Evolutionary conservation across 345 rosid species (phyloP), one percentile per base, ranked within the genome.

Genomic region (Barbarea vulgaris): DNA sequence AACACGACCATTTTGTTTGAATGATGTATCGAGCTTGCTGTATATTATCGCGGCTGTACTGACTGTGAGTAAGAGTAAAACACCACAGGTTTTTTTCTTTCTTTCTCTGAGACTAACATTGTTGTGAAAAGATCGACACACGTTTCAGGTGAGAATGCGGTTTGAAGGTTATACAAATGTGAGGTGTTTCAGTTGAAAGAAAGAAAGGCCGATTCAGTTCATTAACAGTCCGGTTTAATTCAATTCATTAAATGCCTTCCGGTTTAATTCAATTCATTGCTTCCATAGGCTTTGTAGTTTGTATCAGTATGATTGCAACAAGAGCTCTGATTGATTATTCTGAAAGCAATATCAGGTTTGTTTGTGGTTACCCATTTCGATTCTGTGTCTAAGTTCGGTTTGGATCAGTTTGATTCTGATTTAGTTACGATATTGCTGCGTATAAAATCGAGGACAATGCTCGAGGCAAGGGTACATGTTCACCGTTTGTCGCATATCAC

Each of bases 1-100:
- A 75, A 80, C 72, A 61, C 18, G 31, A 36, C 59, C 63, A 42
- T 2, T 51, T 24, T 61, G 50, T 64, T 53, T 52, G 30, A 61
- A 37, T 24, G 54, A 39, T 53, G 4, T 68, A 54, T 37, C 44
- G 3, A 53, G 28, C 56, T 46, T 50, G 64, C 66, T 70, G 59
- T 60, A 58, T 24, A 60, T 33, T 47, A 33, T 10, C 37, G 14
- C 18, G 59, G 67, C 75, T 31, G 67, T 47, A 28, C 8, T 59
- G 34, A 17, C 57, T 47, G 42, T 44, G 65, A 55, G 41, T 39
- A 41, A 48, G 73, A 54, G 53, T 12, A 65, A 47, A 18, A n/a
- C 46, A 65, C 57, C 70, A n/a, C 55, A 28, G 55, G 9, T 18
- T 19, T 7, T 22, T 25, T 36, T 67, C n/a, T n/a, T n/a, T n/a